phyloP scores from a whole-genome alignment of 306 rosid species.

The Medicago arabica region DNA sequence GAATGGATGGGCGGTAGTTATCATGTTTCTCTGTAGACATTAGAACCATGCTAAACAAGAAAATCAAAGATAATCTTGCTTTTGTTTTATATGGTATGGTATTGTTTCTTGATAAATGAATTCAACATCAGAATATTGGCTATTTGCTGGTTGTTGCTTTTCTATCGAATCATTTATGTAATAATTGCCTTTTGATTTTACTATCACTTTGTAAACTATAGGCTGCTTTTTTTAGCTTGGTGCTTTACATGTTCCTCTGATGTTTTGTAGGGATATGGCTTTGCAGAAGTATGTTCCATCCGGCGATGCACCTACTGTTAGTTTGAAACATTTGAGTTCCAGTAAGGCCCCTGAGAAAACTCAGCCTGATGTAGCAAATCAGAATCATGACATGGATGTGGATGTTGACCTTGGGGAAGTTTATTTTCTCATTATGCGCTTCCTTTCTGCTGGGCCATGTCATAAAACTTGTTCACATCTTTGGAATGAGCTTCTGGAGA shows the following conservation, averaged over 20 bases:
- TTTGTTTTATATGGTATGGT: conserved; percentile 30
- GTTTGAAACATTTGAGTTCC: conserved; percentile 67
- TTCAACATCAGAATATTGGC: conserved; percentile 32
- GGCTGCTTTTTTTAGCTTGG: neutral
- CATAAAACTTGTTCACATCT: conserved; percentile 75
- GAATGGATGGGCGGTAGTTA: conserved; percentile 19
- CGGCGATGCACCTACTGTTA: conserved; percentile 67
- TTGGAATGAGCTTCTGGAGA: conserved; percentile 91
- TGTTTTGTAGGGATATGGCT: conserved; percentile 79
- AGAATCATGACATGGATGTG: conserved; percentile 60
- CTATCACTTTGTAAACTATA: conserved; percentile 14
- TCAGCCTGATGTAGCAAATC: conserved; percentile 53
- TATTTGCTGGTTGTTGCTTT: conserved; percentile 6
- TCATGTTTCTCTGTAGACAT: conserved; percentile 22
- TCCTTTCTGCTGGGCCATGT: conserved; percentile 95
- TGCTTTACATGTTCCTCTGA: conserved; percentile 39
- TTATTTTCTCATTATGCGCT: conserved; percentile 96
- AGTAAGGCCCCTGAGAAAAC: conserved; percentile 55
- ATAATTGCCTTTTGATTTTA: conserved; percentile 14
- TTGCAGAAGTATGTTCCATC: conserved; percentile 75
- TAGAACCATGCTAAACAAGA: conserved; percentile 26
- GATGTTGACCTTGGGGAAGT: conserved; percentile 89
- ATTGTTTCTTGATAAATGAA: conserved; percentile 23
- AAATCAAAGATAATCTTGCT: conserved; percentile 30
- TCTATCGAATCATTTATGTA: conserved; percentile 25